Percentiles rank a stretch among this genome's conserved stretches.
Conservation (phyloP, 441 rosid species). For the Gossypium schwendimanii region DNA sequence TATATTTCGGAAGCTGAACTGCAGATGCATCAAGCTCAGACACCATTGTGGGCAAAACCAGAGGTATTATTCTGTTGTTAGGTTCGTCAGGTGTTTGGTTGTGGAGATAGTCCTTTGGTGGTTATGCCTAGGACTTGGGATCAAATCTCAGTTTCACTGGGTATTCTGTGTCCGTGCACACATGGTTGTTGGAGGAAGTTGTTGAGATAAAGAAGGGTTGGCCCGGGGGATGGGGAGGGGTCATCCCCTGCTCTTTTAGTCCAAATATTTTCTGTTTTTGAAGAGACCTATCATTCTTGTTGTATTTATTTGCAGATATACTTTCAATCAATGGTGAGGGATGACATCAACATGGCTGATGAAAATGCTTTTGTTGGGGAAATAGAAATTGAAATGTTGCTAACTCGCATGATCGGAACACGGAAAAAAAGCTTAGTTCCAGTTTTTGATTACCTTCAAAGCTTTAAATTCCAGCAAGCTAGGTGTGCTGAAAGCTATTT, state of each 20-base stretch:
- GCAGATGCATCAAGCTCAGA: constrained; percentile 46
- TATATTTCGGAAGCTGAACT: constrained; percentile 79
- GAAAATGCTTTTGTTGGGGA: constrained; percentile 47
- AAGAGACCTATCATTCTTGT: constrained; percentile 17
- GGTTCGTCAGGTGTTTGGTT: constrained; percentile 1
- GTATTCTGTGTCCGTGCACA: neutral
- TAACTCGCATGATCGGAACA: constrained; percentile 54
- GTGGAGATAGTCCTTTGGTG: neutral
- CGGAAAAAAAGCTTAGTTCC: constrained; percentile 68
- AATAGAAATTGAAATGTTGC: constrained; percentile 57
- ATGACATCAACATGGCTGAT: constrained; percentile 26
- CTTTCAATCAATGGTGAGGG: constrained; percentile 45
- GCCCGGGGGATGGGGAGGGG: neutral
- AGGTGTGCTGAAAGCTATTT: constrained; percentile 32
- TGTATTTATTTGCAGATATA: constrained; percentile 39
- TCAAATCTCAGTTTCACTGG: neutral
- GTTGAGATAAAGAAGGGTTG: neutral
- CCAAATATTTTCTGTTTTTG: neutral
- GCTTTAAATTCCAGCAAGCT: constrained; percentile 36
- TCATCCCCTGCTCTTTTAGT: neutral
- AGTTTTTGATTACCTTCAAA: constrained; percentile 42
- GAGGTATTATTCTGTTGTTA: constrained; percentile 35
- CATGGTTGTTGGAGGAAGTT: neutral
- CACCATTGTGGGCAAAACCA: constrained; percentile 60
- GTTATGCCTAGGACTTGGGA: neutral